Percentiles rank a stretch among this genome's conserved stretches.
phyloP scores from a whole-genome alignment of 2,329 filamentous ascomycete genomes.

The Botrytis galanthina region DNA sequence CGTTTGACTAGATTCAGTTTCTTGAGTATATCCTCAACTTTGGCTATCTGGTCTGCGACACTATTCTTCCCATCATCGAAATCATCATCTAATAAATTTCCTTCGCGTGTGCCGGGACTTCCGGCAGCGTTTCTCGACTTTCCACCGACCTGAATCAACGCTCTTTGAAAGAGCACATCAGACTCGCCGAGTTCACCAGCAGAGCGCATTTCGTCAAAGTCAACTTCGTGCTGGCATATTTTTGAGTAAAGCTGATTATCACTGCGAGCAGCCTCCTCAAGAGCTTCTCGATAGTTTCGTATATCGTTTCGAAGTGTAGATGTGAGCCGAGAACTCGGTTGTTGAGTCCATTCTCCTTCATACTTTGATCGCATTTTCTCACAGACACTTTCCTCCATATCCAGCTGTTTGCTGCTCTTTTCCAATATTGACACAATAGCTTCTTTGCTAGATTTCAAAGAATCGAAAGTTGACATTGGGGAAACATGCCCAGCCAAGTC shows the following conservation, averaged over 20 bases:
- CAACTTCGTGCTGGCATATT: slow-evolving; percentile 77
- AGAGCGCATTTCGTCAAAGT: slow-evolving; percentile 93
- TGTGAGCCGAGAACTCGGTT: slow-evolving; percentile 87
- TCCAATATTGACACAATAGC: slow-evolving; percentile 72
- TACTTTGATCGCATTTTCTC: slow-evolving; percentile 99
- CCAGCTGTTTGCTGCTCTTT: slow-evolving; percentile 79
- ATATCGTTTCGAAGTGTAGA: slow-evolving; percentile 85
- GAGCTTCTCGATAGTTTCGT: slow-evolving; percentile 79
- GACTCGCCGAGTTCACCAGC: slow-evolving; percentile 84
- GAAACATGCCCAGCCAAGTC: slow-evolving; percentile 84
- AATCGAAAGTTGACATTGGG: slow-evolving; percentile 75
- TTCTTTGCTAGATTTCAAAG: slow-evolving; percentile 73
- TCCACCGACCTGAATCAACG: slow-evolving; percentile 71
- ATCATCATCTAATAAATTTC: slow-evolving; percentile 85
- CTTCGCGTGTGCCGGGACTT: slow-evolving; percentile 61
- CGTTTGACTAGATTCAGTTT: slow-evolving; percentile 90
- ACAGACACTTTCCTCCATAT: slow-evolving; percentile 96
- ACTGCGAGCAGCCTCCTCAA: slow-evolving; percentile 85
- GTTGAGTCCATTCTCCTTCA: slow-evolving; percentile 92
- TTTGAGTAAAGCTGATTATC: slow-evolving; percentile 82
- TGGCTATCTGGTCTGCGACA: slow-evolving; percentile 84
- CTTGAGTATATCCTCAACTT: slow-evolving; percentile 85
- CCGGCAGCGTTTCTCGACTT: slow-evolving; percentile 56
- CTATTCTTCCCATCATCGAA: slow-evolving; percentile 78
- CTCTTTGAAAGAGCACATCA: slow-evolving; percentile 84